A percentile compares a stretch with the other conserved stretches of the same genome.
These are phyloP conservation scores for Solanum tarapatanum DNA, from an alignment of 257 asterid genomes.

Conservation along the genomic window DNA sequence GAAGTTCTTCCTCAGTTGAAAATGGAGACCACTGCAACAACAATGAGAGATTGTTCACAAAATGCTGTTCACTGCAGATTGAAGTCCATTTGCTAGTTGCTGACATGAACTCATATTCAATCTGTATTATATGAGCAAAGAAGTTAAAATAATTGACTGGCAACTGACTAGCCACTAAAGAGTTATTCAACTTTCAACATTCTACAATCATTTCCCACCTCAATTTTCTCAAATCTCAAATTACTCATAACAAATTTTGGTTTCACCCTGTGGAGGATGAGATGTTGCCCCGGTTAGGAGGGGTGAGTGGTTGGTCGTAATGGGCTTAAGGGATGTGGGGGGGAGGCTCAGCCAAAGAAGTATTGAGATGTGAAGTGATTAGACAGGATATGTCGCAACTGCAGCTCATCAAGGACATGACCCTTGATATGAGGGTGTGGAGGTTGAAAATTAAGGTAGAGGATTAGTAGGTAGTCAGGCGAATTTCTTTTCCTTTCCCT, in stretches of 20 bases:
- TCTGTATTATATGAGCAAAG: slow-evolving; percentile 27
- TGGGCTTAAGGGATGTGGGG: not conserved
- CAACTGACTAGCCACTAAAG: not conserved
- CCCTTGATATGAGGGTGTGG: not conserved
- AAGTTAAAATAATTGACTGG: not conserved
- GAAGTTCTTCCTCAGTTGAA: slow-evolving; percentile 57
- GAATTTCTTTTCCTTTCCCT: not conserved
- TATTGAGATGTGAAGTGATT: not conserved
- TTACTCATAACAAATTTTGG: not conserved
- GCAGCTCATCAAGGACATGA: not conserved
- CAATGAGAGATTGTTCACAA: slow-evolving; percentile 46
- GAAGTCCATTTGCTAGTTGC: slow-evolving; percentile 41
- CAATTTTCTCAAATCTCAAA: not conserved
- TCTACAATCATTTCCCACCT: not conserved
- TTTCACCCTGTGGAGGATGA: not conserved
- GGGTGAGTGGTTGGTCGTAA: not conserved
- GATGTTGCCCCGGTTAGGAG: not conserved
- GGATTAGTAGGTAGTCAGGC: not conserved
- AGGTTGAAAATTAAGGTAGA: not conserved
- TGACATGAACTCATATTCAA: slow-evolving; percentile 51
- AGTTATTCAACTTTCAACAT: not conserved
- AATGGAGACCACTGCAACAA: slow-evolving; percentile 79
- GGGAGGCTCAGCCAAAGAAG: not conserved
- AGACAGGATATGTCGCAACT: not conserved
- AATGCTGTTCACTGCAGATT: slow-evolving; percentile 32